phyloP scores from a whole-genome alignment of 1,284 basidiomycete species.

The Puccinia horiana region DNA sequence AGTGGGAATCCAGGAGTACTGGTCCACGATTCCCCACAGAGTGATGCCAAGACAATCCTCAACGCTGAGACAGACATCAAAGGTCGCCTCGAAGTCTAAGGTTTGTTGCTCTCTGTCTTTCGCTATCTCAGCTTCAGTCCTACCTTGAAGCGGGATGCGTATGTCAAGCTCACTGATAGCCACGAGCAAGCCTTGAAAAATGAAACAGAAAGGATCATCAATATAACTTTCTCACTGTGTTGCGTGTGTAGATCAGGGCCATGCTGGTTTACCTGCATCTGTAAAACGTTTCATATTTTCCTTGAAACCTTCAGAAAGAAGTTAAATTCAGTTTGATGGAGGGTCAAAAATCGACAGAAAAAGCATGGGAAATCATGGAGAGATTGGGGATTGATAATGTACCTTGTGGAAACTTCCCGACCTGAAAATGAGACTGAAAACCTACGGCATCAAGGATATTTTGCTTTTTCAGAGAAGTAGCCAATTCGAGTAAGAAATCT shows the following conservation, averaged over 20 bases:
- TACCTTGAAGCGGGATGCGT: background rate
- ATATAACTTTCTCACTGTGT: too few relatives aligned
- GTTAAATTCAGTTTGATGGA: background rate
- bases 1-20: background rate
- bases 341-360: background rate
- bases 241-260: background rate
- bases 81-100: constrained; percentile 1
- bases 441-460: constrained; percentile 14
- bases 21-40: background rate
- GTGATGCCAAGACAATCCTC: constrained; percentile 4
- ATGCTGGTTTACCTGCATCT: constrained; percentile 2
- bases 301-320: constrained; percentile 7
- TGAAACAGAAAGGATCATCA: background rate
- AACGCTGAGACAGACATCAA: background rate
- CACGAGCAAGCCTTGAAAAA: background rate
- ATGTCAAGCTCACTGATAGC: constrained; percentile 31
- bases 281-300: constrained; percentile 16
- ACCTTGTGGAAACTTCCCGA: constrained; percentile 26
- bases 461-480: constrained; percentile 5
- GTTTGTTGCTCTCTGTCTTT: constrained; percentile 13
- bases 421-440: constrained; percentile 6
- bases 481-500: constrained; percentile 14
- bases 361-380: background rate
- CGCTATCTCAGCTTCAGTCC: background rate
- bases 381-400: background rate